Evolutionary conservation across 208 protist species (phyloP).

Genomic region (Trypanosoma melophagium): DNA sequence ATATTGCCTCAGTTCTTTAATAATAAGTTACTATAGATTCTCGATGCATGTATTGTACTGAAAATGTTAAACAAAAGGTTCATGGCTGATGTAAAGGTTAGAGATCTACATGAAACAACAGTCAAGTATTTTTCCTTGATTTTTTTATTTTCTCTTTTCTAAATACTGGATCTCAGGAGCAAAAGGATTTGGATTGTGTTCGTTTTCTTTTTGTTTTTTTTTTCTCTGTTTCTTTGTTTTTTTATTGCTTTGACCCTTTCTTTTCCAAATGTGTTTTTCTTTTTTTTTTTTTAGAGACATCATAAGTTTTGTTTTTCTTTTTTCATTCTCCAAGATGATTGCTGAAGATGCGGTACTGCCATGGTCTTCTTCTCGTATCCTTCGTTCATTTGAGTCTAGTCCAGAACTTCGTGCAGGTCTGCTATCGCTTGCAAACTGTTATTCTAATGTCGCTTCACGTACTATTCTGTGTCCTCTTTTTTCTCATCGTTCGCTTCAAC

Average conservation of each 20-base stretch:
- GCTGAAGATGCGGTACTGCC: conserved; percentile 43
- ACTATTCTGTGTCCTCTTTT: conserved; percentile 64
- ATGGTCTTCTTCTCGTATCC: conserved; percentile 53
- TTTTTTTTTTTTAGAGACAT: conserved; percentile 10
- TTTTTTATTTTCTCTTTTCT: conserved; percentile 10
- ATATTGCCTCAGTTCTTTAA: conserved; percentile 18
- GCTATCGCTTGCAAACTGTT: conserved; percentile 39
- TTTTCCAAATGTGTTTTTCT: background rate
- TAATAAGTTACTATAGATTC: conserved; percentile 3
- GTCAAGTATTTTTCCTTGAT: background rate
- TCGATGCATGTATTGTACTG: background rate
- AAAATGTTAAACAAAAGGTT: background rate
- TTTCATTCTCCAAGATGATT: conserved; percentile 18
- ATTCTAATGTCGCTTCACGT: conserved; percentile 66
- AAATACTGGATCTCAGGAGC: too few species aligned
- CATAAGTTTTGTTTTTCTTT: conserved; percentile 22
- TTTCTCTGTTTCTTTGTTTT: background rate
- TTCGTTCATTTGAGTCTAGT: conserved; percentile 49
- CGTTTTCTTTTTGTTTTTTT: background rate
- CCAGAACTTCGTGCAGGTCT: conserved; percentile 29
- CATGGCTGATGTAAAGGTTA: too few species aligned
- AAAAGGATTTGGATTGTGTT: too few species aligned
- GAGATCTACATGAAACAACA: too few species aligned
- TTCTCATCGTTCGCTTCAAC: conserved; percentile 35
- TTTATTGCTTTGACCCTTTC: background rate